Conservation (phyloP, 495 filamentous ascomycete genomes). For the Aspergillus leporis region DNA sequence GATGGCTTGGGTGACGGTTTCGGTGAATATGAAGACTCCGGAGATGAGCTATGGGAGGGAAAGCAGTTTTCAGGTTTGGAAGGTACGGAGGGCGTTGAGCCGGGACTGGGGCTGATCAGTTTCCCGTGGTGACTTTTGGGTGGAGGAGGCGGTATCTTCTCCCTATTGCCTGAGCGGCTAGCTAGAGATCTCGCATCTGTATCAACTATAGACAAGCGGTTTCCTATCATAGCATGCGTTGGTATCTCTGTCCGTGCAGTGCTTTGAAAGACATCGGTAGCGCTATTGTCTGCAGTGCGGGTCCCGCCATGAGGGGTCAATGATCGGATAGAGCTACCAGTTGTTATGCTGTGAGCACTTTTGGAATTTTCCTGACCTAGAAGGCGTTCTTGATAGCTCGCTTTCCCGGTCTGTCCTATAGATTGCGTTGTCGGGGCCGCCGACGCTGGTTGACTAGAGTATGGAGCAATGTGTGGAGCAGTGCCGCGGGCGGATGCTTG, state of each 20-base stretch:
- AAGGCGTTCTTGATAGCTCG: slow-evolving; percentile 11
- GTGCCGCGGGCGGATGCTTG: slow-evolving; percentile 20
- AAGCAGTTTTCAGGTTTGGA: slow-evolving; percentile 28
- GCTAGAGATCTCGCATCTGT: slow-evolving; percentile 40
- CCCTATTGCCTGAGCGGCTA: slow-evolving; percentile 26
- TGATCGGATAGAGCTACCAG: slow-evolving; percentile 7
- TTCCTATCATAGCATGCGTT: slow-evolving; percentile 35
- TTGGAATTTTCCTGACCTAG: slow-evolving; percentile 3
- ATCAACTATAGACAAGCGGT: slow-evolving; percentile 31
- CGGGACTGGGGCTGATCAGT: slow-evolving; percentile 50
- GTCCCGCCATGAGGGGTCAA: slow-evolving; percentile 11
- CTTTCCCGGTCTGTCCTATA: slow-evolving; percentile 5
- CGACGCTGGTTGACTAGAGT: slow-evolving; percentile 22
- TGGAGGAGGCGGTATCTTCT: slow-evolving; percentile 54
- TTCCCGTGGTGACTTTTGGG: slow-evolving; percentile 69
- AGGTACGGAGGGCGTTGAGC: slow-evolving; percentile 27
- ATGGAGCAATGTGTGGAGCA: slow-evolving; percentile 34
- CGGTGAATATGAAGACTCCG: slow-evolving; percentile 23
- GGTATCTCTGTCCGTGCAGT: slow-evolving; percentile 11
- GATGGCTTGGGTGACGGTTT: slow-evolving; percentile 19
- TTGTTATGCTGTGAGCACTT: background rate
- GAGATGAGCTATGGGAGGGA: slow-evolving; percentile 31
- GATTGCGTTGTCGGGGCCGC: slow-evolving; percentile 10
- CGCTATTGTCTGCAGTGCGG: slow-evolving; percentile 40
- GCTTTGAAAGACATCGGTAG: background rate